These are phyloP conservation scores for Uromyces viciae-fabae DNA, from an alignment of 1,284 basidiomycete species.

Conservation along the genomic window DNA sequence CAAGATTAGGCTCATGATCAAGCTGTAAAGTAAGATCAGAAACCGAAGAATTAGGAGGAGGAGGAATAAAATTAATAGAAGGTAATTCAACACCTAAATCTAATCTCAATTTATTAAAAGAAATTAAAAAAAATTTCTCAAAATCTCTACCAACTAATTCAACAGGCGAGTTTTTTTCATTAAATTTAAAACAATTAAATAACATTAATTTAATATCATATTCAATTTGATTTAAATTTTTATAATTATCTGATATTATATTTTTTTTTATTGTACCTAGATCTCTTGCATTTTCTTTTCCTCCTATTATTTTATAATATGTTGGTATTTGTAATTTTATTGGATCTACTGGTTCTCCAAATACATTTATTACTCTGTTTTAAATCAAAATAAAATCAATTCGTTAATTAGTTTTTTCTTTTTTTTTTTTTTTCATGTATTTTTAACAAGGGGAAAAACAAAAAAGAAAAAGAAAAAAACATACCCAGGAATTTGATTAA, in stretches of 20 bases:
- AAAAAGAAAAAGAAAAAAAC: neutral
- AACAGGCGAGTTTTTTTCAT: conserved; percentile 73
- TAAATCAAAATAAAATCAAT: conserved; percentile 45
- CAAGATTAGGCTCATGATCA: too few relatives aligned
- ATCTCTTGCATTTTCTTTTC: conserved; percentile 77
- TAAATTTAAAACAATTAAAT: conserved; percentile 77
- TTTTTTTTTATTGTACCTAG: conserved; percentile 75
- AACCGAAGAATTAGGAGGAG: too few relatives aligned
- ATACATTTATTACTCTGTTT: neutral
- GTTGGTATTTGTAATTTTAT: conserved; percentile 71
- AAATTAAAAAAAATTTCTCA: conserved; percentile 53
- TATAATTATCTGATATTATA: conserved; percentile 77
- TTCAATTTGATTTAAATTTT: conserved; percentile 69
- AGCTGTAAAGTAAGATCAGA: too few relatives aligned
- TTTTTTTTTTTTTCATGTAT: too few relatives aligned
- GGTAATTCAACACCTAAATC: too few relatives aligned
- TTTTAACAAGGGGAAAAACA: conserved; percentile 25
- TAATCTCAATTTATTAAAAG: conserved; percentile 46
- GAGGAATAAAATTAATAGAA: too few relatives aligned
- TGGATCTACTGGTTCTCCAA: conserved; percentile 59
- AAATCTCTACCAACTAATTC: conserved; percentile 58
- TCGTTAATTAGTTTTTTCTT: neutral
- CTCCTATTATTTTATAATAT: conserved; percentile 74
- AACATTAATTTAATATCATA: conserved; percentile 80
- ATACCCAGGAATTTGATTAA: conserved; percentile 53